These are phyloP conservation scores for Parastagonospora avenae DNA, from an alignment of 2,329 filamentous ascomycete species.

Conservation along the genomic window DNA sequence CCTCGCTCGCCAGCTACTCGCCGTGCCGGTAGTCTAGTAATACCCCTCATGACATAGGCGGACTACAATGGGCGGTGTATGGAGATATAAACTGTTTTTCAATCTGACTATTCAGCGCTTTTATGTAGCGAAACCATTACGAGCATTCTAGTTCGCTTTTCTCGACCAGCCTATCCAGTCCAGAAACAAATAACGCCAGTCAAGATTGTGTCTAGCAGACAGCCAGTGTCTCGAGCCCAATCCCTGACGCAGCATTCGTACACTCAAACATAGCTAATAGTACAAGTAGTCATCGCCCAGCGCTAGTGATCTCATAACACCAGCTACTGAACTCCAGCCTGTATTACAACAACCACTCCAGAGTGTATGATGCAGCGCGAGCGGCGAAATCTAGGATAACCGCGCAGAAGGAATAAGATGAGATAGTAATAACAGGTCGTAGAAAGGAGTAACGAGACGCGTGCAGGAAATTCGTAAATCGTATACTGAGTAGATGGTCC, in stretches of 20 bases:
- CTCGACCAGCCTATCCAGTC: constrained; percentile 2
- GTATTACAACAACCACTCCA: constrained; percentile 30
- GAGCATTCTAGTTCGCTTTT: constrained; percentile 11
- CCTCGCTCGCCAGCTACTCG: neutral
- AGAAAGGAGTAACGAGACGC: constrained; percentile 32
- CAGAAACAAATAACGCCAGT: constrained; percentile 12
- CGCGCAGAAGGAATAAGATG: constrained; percentile 21
- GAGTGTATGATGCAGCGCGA: constrained; percentile 37
- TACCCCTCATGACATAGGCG: no score
- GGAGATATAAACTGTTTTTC: constrained; percentile 36
- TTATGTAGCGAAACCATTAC: constrained; percentile 24
- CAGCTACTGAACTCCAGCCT: constrained; percentile 31
- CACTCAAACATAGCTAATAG: constrained; percentile 30
- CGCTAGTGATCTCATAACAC: constrained; percentile 25
- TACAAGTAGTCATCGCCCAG: constrained; percentile 24
- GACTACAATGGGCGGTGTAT: neutral
- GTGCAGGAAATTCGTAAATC: constrained; percentile 39
- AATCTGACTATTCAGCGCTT: constrained; percentile 29
- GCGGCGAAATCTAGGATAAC: constrained; percentile 39
- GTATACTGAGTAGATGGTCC: constrained; percentile 18
- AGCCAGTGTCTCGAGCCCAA: constrained; percentile 33
- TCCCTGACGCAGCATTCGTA: constrained; percentile 21
- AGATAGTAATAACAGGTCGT: constrained; percentile 20
- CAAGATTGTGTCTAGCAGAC: constrained; percentile 28
- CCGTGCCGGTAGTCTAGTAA: no score